Conservation (phyloP, 2,329 filamentous ascomycete species). For the Trichoderma sp. region DNA sequence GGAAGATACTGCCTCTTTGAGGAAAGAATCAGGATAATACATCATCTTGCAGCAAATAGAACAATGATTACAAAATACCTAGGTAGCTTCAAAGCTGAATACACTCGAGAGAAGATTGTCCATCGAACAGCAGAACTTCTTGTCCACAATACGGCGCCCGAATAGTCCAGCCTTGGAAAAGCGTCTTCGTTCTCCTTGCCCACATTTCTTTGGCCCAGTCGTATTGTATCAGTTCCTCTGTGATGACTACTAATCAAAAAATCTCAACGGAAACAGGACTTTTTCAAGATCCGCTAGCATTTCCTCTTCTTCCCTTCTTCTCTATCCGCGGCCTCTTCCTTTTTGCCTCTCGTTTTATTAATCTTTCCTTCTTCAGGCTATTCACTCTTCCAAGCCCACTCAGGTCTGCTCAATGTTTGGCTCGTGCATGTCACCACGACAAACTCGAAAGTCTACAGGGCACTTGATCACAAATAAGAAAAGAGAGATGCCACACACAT, state of each 20-base stretch:
- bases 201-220: neutral
- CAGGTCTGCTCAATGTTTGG: neutral
- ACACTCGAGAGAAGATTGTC: too few relatives aligned
- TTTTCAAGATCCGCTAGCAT: neutral
- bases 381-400: neutral
- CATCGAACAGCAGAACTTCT: neutral
- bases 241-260: constrained; percentile 10
- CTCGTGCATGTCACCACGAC: neutral
- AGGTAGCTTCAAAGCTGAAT: too few relatives aligned
- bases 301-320: neutral
- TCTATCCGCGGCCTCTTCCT: neutral
- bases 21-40: neutral
- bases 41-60: too few relatives aligned
- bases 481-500: neutral
- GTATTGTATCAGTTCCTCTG: neutral
- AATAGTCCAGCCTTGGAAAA: neutral
- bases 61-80: too few relatives aligned
- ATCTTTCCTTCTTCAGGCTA: neutral
- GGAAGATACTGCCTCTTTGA: neutral
- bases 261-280: neutral
- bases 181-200: neutral
- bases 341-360: neutral
- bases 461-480: constrained; percentile 3
- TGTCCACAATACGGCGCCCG: neutral
- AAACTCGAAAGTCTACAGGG: neutral